Conservation (phyloP, 2,329 filamentous ascomycete species). For the Aureobasidium sp. region DNA sequence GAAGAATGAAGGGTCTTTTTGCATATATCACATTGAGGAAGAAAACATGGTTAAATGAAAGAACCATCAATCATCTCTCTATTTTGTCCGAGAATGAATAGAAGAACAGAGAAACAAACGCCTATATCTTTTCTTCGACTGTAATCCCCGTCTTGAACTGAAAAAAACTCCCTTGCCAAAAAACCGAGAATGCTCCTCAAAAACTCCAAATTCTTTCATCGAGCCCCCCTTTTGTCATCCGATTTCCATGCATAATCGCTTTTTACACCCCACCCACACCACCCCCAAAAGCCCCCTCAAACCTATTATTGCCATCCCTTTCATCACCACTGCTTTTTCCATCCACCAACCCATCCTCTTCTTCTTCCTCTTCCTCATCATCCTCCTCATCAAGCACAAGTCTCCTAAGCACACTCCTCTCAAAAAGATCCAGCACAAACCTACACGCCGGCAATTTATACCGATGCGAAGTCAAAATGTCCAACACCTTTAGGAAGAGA, state of each 20-base stretch:
- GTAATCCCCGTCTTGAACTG: too few relatives aligned
- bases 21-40: too few relatives aligned
- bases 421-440: slow-evolving; percentile 89
- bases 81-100: too few relatives aligned
- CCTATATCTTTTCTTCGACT: too few relatives aligned
- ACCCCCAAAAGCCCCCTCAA: neutral
- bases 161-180: too few relatives aligned
- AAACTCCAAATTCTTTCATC: too few relatives aligned
- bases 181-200: too few relatives aligned
- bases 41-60: too few relatives aligned
- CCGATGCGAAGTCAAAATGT: slow-evolving; percentile 78
- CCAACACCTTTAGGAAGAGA: slow-evolving; percentile 79
- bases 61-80: too few relatives aligned
- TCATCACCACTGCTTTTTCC: neutral
- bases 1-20: too few relatives aligned
- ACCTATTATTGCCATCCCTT: neutral
- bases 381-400: slow-evolving; percentile 71
- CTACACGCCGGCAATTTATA: slow-evolving; percentile 80
- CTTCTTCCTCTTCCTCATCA: slow-evolving; percentile 12
- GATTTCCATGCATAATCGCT: neutral
- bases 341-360: neutral
- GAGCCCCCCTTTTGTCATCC: too few relatives aligned
- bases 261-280: neutral
- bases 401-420: slow-evolving; percentile 75
- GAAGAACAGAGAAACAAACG: too few relatives aligned